A percentile compares a stretch with the other conserved stretches of the same genome.
Conservation (phyloP, 169 alveolate species). For the Theileria equi region DNA sequence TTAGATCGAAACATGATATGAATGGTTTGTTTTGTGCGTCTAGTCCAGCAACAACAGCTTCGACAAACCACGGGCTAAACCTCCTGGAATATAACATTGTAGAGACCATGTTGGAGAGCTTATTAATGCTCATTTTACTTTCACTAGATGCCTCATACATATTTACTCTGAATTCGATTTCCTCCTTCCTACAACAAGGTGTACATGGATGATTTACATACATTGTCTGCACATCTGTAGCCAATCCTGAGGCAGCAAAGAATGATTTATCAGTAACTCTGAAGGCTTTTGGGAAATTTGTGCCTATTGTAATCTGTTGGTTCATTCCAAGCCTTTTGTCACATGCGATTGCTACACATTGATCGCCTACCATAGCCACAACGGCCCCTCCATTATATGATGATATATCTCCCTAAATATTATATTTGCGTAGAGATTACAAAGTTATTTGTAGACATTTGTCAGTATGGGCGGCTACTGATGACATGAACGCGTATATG, state of each 20-base stretch:
- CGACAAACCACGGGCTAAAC: constrained; percentile 90
- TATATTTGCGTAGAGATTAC: not conserved
- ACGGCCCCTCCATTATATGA: constrained; percentile 94
- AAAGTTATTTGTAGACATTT: no score
- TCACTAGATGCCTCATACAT: constrained; percentile 85
- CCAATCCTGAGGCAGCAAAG: constrained; percentile 89
- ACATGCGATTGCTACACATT: constrained; percentile 94
- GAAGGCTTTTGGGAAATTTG: constrained; percentile 86
- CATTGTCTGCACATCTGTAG: constrained; percentile 90
- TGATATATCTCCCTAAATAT: constrained; percentile 68
- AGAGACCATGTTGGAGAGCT: constrained; percentile 86
- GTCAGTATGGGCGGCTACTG: no score
- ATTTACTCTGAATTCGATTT: constrained; percentile 84
- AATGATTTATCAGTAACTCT: constrained; percentile 82
- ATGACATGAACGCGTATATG: no score
- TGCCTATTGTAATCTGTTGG: constrained; percentile 81
- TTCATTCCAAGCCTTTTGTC: constrained; percentile 91
- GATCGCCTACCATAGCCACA: constrained; percentile 95
- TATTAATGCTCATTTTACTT: constrained; percentile 84
- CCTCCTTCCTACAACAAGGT: constrained; percentile 55
- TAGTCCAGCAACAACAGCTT: constrained; percentile 91
- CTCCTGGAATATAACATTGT: constrained; percentile 85
- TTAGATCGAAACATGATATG: constrained; percentile 86
- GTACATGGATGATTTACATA: constrained; percentile 20
- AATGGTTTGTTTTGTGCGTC: constrained; percentile 82